A percentile compares a stretch with the other conserved stretches of the same genome.
These are phyloP conservation scores for Furcasterigmium furcatum DNA, from an alignment of 2,329 filamentous ascomycete genomes.

Conservation along the genomic window DNA sequence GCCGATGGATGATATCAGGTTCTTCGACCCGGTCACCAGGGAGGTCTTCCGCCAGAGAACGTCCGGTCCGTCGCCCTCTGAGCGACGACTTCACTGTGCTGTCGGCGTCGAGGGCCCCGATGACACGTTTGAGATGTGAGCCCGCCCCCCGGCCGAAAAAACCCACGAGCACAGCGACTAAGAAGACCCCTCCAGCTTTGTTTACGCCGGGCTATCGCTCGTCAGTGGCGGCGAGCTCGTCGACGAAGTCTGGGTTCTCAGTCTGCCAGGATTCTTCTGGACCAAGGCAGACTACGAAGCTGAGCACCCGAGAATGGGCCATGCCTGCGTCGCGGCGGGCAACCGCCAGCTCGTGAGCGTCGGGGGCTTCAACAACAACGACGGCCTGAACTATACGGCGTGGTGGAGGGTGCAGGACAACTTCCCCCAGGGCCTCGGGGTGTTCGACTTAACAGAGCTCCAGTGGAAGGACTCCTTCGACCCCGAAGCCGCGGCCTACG, in stretches of 20 bases:
- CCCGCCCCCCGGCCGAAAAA: neutral
- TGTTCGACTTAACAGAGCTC: constrained; percentile 34
- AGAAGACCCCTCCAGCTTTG: constrained; percentile 16
- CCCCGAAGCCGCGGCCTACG: constrained; percentile 26
- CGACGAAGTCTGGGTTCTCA: constrained; percentile 29
- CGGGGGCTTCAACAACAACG: constrained; percentile 30
- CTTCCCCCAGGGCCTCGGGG: constrained; percentile 30
- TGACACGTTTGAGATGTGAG: constrained; percentile 31
- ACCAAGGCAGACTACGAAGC: constrained; percentile 21
- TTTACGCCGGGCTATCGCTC: constrained; percentile 34
- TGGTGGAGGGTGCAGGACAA: constrained; percentile 22
- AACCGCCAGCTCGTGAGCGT: constrained; percentile 36
- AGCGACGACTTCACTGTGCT: constrained; percentile 24
- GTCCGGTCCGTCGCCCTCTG: constrained; percentile 20
- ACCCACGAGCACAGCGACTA: neutral
- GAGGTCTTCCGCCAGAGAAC: constrained; percentile 32
- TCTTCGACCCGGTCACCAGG: constrained; percentile 26
- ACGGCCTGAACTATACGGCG: constrained; percentile 14
- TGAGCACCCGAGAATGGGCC: constrained; percentile 19
- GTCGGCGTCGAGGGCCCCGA: constrained; percentile 26
- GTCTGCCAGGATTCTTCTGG: constrained; percentile 32
- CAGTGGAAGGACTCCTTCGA: constrained; percentile 29
- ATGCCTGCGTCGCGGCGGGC: constrained; percentile 30
- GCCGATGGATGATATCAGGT: constrained; percentile 22
- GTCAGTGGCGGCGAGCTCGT: constrained; percentile 14